Base-by-base conservation (phyloP, 495 filamentous ascomycete species). In the Corynascus novoguineensis region DNA sequence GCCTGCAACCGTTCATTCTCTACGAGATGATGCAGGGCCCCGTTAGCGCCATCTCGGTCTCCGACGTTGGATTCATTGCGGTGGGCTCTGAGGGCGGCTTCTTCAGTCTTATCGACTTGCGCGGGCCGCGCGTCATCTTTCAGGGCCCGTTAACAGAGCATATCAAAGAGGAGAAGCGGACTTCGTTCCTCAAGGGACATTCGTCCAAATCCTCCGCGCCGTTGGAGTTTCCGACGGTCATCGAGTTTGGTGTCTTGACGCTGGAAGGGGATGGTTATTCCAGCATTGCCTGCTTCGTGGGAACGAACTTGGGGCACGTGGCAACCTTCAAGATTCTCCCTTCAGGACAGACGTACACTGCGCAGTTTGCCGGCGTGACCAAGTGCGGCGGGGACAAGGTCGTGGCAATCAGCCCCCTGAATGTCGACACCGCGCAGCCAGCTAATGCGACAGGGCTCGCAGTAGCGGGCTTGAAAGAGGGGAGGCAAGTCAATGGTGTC, bases 241-340 rank as follows among this genome's bases (percentile, higher is more conserved):
- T 97, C 11, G 88, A 96, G 69, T 98, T 97, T 75, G 90, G 88
- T 56, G 89, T 97, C 28, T 86, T 98, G 83, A 93, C 86, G 12
- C 74, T 96, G 19, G 93, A 97, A 42, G 89, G 86, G 0, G 92
- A 97, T 71, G 86, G 88, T 59, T 98, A 95, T 64, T 96, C 92
- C 7, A 95, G 89, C 61, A 95, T 98, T 53, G 83, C 86, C 45
- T 86, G 92, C 61, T 96, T 97, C 64, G 86, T 93, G 4, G 93
- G 95, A 10, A 97, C 92, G 0, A 91, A 86, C 62, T 63, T 83
- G 34, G 93, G 93, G 21, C 86, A 86, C 55, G 73, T 97, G 28
- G 83, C 83, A 19, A 97, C 93, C 0, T 92, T 97, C 73, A 96
- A 93, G 72, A 75, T 98, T 17, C 73, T 97, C 8, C 93, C 93